Conservation (phyloP, 1,284 basidiomycete genomes). For the Ganoderma lingzhi region DNA sequence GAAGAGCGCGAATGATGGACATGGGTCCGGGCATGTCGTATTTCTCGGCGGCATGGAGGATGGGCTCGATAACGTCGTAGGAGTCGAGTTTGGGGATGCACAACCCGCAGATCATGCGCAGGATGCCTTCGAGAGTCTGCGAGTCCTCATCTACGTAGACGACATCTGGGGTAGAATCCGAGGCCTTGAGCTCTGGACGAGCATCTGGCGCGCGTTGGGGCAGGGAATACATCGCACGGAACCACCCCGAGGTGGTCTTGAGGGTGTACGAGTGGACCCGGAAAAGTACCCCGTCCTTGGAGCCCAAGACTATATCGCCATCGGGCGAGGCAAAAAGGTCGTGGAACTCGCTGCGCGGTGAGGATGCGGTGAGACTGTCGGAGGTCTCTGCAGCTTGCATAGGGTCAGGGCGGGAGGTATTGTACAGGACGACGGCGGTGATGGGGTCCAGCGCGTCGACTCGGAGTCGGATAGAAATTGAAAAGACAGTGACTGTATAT, state of each 20-base stretch:
- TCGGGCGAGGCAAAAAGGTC: slow-evolving; percentile 55
- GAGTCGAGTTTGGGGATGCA: slow-evolving; percentile 55
- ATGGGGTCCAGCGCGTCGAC: slow-evolving; percentile 8
- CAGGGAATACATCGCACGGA: slow-evolving; percentile 64
- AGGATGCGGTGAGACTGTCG: slow-evolving; percentile 17
- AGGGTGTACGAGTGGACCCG: slow-evolving; percentile 65
- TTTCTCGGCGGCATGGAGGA: slow-evolving; percentile 70
- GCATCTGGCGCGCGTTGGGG: slow-evolving; percentile 46
- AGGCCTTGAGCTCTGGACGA: slow-evolving; percentile 17
- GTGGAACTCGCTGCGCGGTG: slow-evolving; percentile 42
- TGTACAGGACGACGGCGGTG: neutral
- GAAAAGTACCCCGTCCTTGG: slow-evolving; percentile 57
- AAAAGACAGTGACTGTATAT: neutral
- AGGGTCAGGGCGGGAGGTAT: neutral
- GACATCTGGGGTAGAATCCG: slow-evolving; percentile 42
- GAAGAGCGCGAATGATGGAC: slow-evolving; percentile 61
- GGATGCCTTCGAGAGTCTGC: slow-evolving; percentile 58
- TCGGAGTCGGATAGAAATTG: neutral
- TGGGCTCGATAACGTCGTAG: slow-evolving; percentile 59
- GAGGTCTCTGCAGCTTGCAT: slow-evolving; percentile 32
- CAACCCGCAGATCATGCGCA: slow-evolving; percentile 67
- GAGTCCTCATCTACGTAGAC: slow-evolving; percentile 66
- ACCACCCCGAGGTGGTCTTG: slow-evolving; percentile 70
- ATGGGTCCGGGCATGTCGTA: slow-evolving; percentile 72
- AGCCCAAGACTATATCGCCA: slow-evolving; percentile 57